Evolutionary conservation across 2,329 filamentous ascomycete genomes (phyloP), one percentile per base, ranked within the genome.

Genomic region (Berkeleyomyces rouxiae): DNA sequence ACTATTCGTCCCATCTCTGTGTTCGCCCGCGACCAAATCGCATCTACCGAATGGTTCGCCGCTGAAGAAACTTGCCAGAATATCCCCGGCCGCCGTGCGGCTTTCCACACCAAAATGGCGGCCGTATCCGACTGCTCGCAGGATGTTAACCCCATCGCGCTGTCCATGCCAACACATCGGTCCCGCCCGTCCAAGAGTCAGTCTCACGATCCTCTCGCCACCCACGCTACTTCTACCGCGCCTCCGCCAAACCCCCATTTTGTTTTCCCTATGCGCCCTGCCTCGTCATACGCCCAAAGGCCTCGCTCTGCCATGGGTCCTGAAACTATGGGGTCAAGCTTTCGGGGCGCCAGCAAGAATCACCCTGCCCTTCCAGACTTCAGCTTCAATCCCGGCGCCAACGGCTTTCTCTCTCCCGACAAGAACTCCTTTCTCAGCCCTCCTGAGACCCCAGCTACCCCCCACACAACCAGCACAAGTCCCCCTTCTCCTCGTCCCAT

Each of bases 221-320:
- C 60, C 23, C 59, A 36, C 16, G 11, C 58, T 10, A 31, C 40
- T 4, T n/a, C 43, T 42, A 51, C 40, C 31, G 36, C 61, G 33
- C 79, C 80, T 61, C 76, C 75, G 59, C 82, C 83, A 57, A 86
- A 86, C 61, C 83, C 84, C 39, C 79, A 78, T 4, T 87, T 87
- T 68, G 77, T 83, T 63, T 87, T 87, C 67, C 85, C 84, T 1
- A 72, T 76, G 31, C 72, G 74, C 55, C 72, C 77, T 6, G 70
- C 78, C 0, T 74, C 79, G 5, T 73, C 75, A 23, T 77, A 78
- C 1, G 72, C 77, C 0, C 75, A 74, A 2, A 76, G 81, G 49
- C 79, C 79, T 61, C 74, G 76, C 68, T 83, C 81, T 1, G 77
- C 76, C 7, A 77, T 81, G 43, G 79, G 82, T 67, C 72, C 73